Conservation (phyloP, 2,329 filamentous ascomycete genomes). For the Leptographium flavum region DNA sequence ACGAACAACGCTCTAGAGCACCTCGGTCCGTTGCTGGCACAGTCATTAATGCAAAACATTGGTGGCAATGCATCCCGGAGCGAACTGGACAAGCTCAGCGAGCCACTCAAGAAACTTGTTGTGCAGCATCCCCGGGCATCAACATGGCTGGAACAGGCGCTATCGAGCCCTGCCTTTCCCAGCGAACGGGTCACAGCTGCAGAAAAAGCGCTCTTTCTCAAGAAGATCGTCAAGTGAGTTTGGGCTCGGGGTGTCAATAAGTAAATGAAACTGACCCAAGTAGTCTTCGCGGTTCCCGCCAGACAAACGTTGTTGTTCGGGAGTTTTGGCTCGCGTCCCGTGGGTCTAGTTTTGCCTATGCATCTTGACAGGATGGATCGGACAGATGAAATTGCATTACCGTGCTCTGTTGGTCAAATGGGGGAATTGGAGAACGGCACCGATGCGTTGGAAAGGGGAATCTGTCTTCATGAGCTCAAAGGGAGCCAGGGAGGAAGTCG, state of each 20-base stretch:
- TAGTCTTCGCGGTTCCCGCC: conserved; percentile 47
- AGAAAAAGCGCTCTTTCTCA: conserved; percentile 50
- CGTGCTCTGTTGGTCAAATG: no score
- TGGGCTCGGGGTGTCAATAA: neutral
- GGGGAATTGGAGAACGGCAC: no score
- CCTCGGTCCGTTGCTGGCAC: conserved; percentile 46
- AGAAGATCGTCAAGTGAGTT: conserved; percentile 49
- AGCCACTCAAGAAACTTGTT: conserved; percentile 57
- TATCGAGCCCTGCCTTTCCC: conserved; percentile 41
- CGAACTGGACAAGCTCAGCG: conserved; percentile 56
- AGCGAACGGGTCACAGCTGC: conserved; percentile 41
- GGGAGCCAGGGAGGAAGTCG: neutral
- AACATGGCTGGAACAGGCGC: conserved; percentile 47
- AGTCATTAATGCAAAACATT: conserved; percentile 48
- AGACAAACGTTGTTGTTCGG: conserved; percentile 52
- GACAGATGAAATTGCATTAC: no score
- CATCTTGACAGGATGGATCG: conserved; percentile 20
- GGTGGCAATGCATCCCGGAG: conserved; percentile 55
- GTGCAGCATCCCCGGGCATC: conserved; percentile 39
- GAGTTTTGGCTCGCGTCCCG: conserved; percentile 62
- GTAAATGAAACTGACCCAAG: neutral
- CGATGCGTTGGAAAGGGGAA: neutral
- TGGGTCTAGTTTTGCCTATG: conserved; percentile 46
- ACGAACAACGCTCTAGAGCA: conserved; percentile 37
- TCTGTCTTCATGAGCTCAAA: neutral